Conservation (phyloP, 768 basidiomycete species). For the Amanita fuliginea region DNA sequence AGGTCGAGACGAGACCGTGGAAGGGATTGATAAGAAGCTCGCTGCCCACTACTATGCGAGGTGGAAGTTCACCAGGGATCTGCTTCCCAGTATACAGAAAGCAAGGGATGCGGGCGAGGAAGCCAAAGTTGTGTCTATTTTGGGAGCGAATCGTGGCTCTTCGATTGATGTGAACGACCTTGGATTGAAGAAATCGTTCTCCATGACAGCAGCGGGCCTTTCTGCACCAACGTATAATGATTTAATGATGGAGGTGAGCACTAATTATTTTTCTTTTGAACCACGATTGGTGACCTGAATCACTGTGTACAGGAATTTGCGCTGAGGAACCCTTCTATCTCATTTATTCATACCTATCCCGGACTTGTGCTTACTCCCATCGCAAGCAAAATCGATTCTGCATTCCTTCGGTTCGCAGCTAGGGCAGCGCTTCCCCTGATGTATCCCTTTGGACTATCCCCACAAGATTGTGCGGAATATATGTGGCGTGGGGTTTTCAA, state of each 20-base stretch:
- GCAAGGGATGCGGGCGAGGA: conserved; percentile 37
- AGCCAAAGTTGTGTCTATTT: conserved; percentile 35
- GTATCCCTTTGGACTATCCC: conserved; percentile 15
- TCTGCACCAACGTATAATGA: conserved; percentile 37
- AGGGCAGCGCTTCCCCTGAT: conserved; percentile 12
- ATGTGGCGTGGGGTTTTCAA: conserved; percentile 16
- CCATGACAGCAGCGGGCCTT: conserved; percentile 19
- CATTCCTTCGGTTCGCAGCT: conserved; percentile 12
- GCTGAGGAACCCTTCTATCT: conserved; percentile 17
- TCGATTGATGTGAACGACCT: conserved; percentile 36
- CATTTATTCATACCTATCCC: conserved; percentile 26
- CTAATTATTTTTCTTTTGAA: not conserved
- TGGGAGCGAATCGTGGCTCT: conserved; percentile 22
- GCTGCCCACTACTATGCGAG: conserved; percentile 34
- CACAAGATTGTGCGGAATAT: conserved; percentile 22
- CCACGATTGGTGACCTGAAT: not conserved
- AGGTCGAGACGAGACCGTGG: conserved; percentile 29
- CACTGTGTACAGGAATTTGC: conserved; percentile 19
- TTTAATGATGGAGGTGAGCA: conserved; percentile 38
- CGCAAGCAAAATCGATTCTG: conserved; percentile 16
- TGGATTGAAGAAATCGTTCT: conserved; percentile 37
- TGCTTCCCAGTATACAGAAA: conserved; percentile 30
- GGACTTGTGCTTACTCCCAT: conserved; percentile 26
- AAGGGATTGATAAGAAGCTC: conserved; percentile 33
- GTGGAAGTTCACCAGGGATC: conserved; percentile 37